These are phyloP conservation scores for Blastocystis sp. DNA, from an alignment of 352 stramenopile genomes.

Conservation along the genomic window DNA sequence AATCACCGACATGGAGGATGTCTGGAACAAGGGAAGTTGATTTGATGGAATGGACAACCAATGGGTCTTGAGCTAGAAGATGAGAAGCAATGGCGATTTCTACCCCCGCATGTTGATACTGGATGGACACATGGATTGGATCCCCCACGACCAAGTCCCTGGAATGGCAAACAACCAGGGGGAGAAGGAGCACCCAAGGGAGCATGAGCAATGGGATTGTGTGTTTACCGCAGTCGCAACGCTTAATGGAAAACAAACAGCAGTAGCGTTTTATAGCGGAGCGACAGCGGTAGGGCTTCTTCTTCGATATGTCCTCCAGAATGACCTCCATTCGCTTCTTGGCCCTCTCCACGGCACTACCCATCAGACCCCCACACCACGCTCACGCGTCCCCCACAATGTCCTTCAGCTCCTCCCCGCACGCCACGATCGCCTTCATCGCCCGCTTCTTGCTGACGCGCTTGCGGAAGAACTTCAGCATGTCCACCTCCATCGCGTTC, in stretches of 20 bases:
- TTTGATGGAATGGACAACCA: constrained; percentile 49
- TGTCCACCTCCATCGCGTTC: constrained; percentile 14
- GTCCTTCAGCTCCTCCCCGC: not conserved
- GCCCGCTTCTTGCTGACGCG: constrained; percentile 47
- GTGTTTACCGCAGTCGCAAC: not conserved
- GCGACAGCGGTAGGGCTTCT: not conserved
- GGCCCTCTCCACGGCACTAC: not conserved
- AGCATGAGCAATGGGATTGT: not conserved
- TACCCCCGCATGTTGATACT: constrained; percentile 51
- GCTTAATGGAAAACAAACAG: not conserved
- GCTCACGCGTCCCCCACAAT: not conserved
- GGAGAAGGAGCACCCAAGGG: not conserved
- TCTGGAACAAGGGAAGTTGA: constrained; percentile 35
- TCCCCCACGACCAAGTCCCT: constrained; percentile 14
- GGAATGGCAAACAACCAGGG: not conserved
- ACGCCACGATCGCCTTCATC: not conserved
- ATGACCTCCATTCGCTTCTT: not conserved
- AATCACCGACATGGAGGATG: not conserved
- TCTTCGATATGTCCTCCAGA: not conserved
- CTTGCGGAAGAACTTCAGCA: constrained; percentile 5
- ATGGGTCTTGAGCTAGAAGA: constrained; percentile 1
- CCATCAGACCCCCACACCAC: not conserved
- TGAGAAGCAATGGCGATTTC: not conserved
- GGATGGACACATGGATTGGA: constrained; percentile 56
- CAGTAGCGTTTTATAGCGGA: not conserved